Conservation (phyloP, 768 basidiomycete genomes). For the Boletus reticuloceps region DNA sequence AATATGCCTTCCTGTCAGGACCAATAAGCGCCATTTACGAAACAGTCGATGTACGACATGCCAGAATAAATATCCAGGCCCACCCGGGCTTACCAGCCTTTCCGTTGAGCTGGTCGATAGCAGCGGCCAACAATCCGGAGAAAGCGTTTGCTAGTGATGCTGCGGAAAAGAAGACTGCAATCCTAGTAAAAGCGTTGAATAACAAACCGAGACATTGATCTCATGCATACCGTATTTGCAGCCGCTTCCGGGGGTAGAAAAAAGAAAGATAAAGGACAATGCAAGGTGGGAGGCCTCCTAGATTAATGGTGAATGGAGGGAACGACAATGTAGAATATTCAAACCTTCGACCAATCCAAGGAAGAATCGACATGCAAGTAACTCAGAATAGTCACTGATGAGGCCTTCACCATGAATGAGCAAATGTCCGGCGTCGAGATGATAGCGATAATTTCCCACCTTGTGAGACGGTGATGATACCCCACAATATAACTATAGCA, state of each 20-base stretch:
- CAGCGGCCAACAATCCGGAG: slow-evolving; percentile 62
- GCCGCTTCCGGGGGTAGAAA: slow-evolving; percentile 36
- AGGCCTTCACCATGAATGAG: slow-evolving; percentile 33
- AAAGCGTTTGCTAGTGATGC: slow-evolving; percentile 58
- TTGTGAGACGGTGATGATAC: not conserved
- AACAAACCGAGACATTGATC: not conserved
- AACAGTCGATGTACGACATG: slow-evolving; percentile 11
- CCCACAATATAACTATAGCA: not conserved
- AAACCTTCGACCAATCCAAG: slow-evolving; percentile 59
- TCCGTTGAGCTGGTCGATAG: slow-evolving; percentile 55
- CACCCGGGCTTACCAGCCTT: slow-evolving; percentile 51
- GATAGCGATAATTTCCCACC: slow-evolving; percentile 20
- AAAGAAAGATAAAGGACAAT: slow-evolving; percentile 55
- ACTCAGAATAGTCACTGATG: slow-evolving; percentile 48
- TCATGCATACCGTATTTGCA: slow-evolving; percentile 22
- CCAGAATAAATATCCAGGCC: slow-evolving; percentile 62
- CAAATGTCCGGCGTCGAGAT: not conserved
- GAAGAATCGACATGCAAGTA: slow-evolving; percentile 50
- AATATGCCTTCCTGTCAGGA: slow-evolving; percentile 52
- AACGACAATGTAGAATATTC: not conserved
- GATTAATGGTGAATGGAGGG: slow-evolving; percentile 2
- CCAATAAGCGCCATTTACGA: not conserved
- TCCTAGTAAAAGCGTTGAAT: slow-evolving; percentile 22
- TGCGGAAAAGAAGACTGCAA: slow-evolving; percentile 37
- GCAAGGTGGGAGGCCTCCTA: slow-evolving; percentile 57